Evolutionary conservation across 2,329 filamentous ascomycete species (phyloP).

Genomic region (Aspergillus versicolor): DNA sequence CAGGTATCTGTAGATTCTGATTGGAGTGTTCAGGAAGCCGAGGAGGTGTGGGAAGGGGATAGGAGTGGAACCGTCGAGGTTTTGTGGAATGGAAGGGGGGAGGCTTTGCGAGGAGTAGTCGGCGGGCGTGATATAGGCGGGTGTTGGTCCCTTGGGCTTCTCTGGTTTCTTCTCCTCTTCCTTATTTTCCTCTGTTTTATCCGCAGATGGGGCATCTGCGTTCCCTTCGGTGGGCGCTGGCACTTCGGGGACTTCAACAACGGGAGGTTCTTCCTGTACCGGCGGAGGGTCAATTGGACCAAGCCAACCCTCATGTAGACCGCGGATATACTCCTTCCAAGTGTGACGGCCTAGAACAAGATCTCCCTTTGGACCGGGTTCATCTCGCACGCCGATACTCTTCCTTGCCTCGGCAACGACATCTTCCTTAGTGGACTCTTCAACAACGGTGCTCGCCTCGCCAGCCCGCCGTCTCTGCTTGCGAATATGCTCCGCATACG

Average conservation of each 20-base stretch:
- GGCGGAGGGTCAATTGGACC: conserved; percentile 66
- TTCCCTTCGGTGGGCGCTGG: neutral
- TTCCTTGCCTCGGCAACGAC: conserved; percentile 63
- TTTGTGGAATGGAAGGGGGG: conserved; percentile 64
- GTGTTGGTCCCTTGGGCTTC: conserved; percentile 59
- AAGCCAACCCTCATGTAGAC: conserved; percentile 93
- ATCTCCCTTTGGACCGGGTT: conserved; percentile 74
- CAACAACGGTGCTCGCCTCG: conserved; percentile 49
- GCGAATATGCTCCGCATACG: conserved; percentile 81
- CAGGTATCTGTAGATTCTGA: conserved; percentile 82
- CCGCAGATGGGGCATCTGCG: conserved; percentile 26
- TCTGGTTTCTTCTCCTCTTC: conserved; percentile 48
- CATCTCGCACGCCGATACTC: conserved; percentile 67
- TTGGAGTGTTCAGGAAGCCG: conserved; percentile 86
- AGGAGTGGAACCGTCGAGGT: conserved; percentile 70
- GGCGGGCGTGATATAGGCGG: conserved; percentile 70
- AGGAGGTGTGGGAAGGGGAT: conserved; percentile 86
- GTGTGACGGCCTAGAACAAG: conserved; percentile 86
- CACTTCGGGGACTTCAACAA: conserved; percentile 20
- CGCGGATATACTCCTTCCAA: conserved; percentile 96
- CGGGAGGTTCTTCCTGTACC: conserved; percentile 16
- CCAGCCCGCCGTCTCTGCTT: conserved; percentile 61
- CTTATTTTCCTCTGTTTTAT: conserved; percentile 39
- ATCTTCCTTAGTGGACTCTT: conserved; percentile 55
- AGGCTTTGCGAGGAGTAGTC: conserved; percentile 69